Percentiles rank a stretch among this genome's conserved stretches.
Evolutionary conservation across 345 rosid genomes (phyloP).

Genomic region (Dovyalis caffra): DNA sequence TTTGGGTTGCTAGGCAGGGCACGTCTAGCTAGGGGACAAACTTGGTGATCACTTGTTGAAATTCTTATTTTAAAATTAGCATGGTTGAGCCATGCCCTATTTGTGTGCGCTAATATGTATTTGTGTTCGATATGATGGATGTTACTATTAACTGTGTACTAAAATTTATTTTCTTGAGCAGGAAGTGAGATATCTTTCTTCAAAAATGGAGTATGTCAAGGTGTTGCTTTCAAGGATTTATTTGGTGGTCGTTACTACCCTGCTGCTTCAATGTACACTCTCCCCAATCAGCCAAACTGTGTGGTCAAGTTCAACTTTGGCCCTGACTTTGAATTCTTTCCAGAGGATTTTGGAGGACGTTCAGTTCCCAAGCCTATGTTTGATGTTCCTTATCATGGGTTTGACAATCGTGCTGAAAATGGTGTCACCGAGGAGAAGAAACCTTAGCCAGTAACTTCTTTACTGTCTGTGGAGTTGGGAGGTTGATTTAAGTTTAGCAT

Average conservation of each 20-base stretch:
- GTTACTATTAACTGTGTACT: background rate
- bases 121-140: background rate
- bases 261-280: constrained; percentile 98
- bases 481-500: constrained; percentile 22
- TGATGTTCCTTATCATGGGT: constrained; percentile 78
- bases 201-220: constrained; percentile 85
- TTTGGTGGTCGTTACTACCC: constrained; percentile 88
- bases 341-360: constrained; percentile 66
- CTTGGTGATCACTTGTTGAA: background rate
- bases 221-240: constrained; percentile 84
- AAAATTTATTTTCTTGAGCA: constrained; percentile 28
- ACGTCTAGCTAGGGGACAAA: background rate
- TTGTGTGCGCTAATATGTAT: background rate
- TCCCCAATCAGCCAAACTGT: constrained; percentile 86
- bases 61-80: background rate
- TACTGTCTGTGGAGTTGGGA: constrained; percentile 12
- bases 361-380: constrained; percentile 66
- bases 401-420: constrained; percentile 56
- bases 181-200: constrained; percentile 97
- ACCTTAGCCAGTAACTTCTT: constrained; percentile 33
- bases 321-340: constrained; percentile 72
- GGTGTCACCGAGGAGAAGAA: constrained; percentile 60
- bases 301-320: constrained; percentile 90
- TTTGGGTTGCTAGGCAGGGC: background rate
- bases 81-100: background rate